Conservation (phyloP, 352 stramenopile species). For the Phytophthora pseudosyringae region DNA sequence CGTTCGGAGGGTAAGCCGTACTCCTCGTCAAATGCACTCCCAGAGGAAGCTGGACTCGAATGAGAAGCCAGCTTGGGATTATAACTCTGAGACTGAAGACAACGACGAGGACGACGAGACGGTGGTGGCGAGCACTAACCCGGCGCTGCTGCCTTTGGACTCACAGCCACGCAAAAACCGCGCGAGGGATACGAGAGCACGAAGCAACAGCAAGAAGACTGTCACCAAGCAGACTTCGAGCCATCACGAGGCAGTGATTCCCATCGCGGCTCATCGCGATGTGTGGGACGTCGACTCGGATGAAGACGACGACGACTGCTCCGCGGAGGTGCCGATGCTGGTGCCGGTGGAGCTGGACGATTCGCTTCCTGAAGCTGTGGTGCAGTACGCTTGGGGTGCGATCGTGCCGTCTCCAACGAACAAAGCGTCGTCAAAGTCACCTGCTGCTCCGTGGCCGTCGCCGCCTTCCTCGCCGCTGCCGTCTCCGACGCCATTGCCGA, state of each 20-base stretch:
- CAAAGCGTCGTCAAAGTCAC: conserved; percentile 1
- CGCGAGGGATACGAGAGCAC: conserved; percentile 7
- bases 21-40: conserved; percentile 7
- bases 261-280: conserved; percentile 14
- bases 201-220: conserved; percentile 15
- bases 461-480: conserved; percentile 31
- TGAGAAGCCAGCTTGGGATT: conserved; percentile 19
- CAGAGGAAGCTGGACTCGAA: conserved; percentile 27
- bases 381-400: conserved; percentile 41
- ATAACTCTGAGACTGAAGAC: conserved; percentile 32
- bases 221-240: background rate
- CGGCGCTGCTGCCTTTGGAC: conserved; percentile 12
- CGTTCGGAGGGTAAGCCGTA: conserved; percentile 10
- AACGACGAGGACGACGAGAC: conserved; percentile 13
- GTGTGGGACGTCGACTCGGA: conserved; percentile 34
- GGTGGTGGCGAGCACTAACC: conserved; percentile 8
- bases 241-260: conserved; percentile 8
- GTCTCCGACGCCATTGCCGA: conserved; percentile 22
- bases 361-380: conserved; percentile 37
- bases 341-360: conserved; percentile 11
- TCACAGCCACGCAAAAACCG: conserved; percentile 4
- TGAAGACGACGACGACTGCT: conserved; percentile 21
- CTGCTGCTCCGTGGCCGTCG: conserved; percentile 22
- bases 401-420: conserved; percentile 33
- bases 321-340: conserved; percentile 17